phyloP scores from a whole-genome alignment of 2,329 filamentous ascomycete species.

The Xylaria sp. region DNA sequence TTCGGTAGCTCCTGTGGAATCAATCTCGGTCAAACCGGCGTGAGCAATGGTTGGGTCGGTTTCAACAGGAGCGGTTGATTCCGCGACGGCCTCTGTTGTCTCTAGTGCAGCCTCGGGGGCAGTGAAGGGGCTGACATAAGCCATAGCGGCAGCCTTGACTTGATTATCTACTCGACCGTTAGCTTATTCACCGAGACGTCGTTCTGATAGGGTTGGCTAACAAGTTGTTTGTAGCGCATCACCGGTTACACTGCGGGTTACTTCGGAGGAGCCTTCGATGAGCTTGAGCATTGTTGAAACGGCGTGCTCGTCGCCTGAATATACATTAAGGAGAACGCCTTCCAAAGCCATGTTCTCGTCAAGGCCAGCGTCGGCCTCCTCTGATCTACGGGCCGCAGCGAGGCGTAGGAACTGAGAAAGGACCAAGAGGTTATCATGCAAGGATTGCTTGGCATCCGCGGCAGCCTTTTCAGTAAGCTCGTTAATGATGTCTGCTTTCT shows the following conservation, averaged over 20 bases:
- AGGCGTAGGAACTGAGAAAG: slow-evolving; percentile 84
- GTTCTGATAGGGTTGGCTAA: slow-evolving; percentile 57
- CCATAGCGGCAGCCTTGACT: slow-evolving; percentile 65
- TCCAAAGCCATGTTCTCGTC: slow-evolving; percentile 86
- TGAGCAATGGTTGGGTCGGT: slow-evolving; percentile 76
- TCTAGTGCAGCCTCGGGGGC: slow-evolving; percentile 49
- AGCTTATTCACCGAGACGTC: slow-evolving; percentile 34
- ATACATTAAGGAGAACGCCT: slow-evolving; percentile 80
- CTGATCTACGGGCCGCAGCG: slow-evolving; percentile 78
- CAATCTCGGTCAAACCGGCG: slow-evolving; percentile 75
- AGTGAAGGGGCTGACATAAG: slow-evolving; percentile 58
- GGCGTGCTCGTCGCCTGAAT: slow-evolving; percentile 79
- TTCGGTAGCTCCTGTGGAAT: slow-evolving; percentile 57
- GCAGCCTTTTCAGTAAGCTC: slow-evolving; percentile 67
- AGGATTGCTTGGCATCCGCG: slow-evolving; percentile 64
- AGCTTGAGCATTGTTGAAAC: slow-evolving; percentile 81
- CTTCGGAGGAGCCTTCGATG: slow-evolving; percentile 76
- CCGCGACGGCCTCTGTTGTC: slow-evolving; percentile 50
- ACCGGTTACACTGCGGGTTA: slow-evolving; percentile 72
- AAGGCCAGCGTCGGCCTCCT: slow-evolving; percentile 71
- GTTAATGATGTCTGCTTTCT: slow-evolving; percentile 64
- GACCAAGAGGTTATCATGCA: slow-evolving; percentile 73
- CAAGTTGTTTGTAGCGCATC: slow-evolving; percentile 76
- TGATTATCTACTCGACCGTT: slow-evolving; percentile 61
- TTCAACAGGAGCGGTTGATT: slow-evolving; percentile 51